These are phyloP conservation scores for Periglandula ipomoeae DNA, from an alignment of 2,329 filamentous ascomycete genomes.

Conservation along the genomic window DNA sequence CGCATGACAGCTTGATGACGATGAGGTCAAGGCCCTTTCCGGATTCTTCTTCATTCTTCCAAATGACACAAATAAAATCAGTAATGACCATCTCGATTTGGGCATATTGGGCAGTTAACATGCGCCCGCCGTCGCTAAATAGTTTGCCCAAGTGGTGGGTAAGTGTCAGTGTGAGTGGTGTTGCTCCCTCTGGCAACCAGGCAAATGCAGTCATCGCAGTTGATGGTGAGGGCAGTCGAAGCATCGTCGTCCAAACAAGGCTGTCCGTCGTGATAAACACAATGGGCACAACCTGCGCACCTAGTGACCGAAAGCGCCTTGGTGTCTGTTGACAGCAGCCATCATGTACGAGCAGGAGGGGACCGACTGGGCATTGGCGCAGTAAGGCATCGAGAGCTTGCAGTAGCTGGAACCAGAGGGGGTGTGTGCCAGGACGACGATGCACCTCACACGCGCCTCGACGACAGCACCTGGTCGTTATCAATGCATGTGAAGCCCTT, in stretches of 20 bases:
- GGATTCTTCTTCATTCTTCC: too few relatives aligned
- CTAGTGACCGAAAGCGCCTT: not conserved
- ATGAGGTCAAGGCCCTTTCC: too few relatives aligned
- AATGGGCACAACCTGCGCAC: not conserved
- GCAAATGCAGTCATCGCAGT: too few relatives aligned
- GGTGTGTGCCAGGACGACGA: not conserved
- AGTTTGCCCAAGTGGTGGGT: not conserved
- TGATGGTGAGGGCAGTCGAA: not conserved
- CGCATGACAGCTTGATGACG: too few relatives aligned
- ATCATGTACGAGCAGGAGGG: conserved; percentile 1
- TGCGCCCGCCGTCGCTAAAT: too few relatives aligned
- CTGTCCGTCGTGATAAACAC: not conserved
- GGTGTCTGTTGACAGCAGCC: not conserved
- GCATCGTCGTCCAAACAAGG: not conserved
- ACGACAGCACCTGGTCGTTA: not conserved
- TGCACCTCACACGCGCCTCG: not conserved
- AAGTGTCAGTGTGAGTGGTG: too few relatives aligned
- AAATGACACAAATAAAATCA: too few relatives aligned
- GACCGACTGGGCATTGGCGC: conserved; percentile 6
- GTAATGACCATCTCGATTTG: not conserved
- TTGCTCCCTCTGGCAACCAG: not conserved
- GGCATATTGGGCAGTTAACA: conserved; percentile 1
- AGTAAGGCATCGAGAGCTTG: conserved; percentile 7
- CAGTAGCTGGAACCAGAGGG: conserved; percentile 13
- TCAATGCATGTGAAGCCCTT: not conserved